Evolutionary conservation across 495 filamentous ascomycete species (phyloP).

Genomic region (Penicillium samsonianum): DNA sequence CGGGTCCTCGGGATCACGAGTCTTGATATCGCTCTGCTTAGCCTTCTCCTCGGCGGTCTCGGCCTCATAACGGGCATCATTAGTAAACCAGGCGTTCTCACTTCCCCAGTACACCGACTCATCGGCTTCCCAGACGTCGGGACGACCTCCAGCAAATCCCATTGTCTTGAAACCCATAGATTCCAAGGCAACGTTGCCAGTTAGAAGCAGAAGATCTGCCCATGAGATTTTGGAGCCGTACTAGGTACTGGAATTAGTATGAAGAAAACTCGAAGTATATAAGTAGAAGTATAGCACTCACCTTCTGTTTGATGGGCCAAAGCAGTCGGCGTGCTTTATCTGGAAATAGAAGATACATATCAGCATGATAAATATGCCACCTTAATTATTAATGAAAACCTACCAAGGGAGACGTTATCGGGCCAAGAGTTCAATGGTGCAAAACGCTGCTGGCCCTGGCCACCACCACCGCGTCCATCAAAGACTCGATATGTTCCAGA

Average conservation of each 20-base stretch:
- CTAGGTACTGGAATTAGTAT: conserved; percentile 10
- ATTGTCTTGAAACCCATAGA: conserved; percentile 74
- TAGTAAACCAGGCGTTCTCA: conserved; percentile 67
- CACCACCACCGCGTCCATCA: conserved; percentile 72
- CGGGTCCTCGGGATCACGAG: conserved; percentile 62
- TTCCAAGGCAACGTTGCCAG: conserved; percentile 73
- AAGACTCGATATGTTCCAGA: conserved; percentile 71
- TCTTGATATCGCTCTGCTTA: conserved; percentile 54
- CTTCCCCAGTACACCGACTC: conserved; percentile 73
- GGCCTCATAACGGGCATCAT: conserved; percentile 61
- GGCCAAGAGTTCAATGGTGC: conserved; percentile 80
- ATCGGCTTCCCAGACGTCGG: conserved; percentile 70
- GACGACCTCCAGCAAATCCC: conserved; percentile 68
- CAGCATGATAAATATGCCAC: not conserved
- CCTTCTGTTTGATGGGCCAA: conserved; percentile 77
- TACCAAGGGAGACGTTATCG: conserved; percentile 66
- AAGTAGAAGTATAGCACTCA: not conserved
- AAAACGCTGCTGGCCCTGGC: conserved; percentile 71
- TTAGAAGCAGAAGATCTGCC: conserved; percentile 68
- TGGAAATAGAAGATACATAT: not conserved
- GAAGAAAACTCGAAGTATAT: not conserved
- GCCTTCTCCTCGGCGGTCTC: conserved; percentile 52
- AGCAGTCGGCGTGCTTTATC: conserved; percentile 74
- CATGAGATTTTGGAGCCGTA: conserved; percentile 79
- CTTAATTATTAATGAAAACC: not conserved